Percentiles rank a stretch among this genome's conserved stretches.
Conservation (phyloP, 345 rosid genomes). For the Gossypium stocksii region DNA sequence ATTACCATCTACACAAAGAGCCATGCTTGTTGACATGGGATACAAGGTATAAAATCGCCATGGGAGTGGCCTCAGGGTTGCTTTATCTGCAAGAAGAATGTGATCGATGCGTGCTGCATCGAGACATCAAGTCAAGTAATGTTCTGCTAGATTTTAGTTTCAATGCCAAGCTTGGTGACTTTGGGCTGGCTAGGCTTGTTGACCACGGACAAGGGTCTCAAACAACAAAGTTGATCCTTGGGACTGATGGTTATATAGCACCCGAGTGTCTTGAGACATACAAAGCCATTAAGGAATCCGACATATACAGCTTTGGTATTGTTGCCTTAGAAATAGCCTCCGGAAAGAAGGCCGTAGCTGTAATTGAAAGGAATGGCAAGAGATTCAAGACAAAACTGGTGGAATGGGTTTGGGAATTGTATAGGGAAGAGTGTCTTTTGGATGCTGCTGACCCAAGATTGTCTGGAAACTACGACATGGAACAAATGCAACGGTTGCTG, state of each 20-base stretch:
- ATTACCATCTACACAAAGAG: constrained; percentile 42
- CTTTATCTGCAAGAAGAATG: constrained; percentile 58
- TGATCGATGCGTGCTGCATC: constrained; percentile 59
- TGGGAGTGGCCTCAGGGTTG: constrained; percentile 44
- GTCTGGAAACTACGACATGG: constrained; percentile 28
- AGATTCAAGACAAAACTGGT: constrained; percentile 33
- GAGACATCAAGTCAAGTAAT: constrained; percentile 62
- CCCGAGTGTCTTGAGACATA: constrained; percentile 45
- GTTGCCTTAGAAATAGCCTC: constrained; percentile 35
- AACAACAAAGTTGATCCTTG: constrained; percentile 40
- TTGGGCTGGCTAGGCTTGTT: constrained; percentile 52
- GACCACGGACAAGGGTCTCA: constrained; percentile 38
- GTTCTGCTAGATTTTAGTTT: constrained; percentile 54
- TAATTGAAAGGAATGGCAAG: not conserved
- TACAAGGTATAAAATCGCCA: constrained; percentile 37
- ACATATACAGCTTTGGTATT: constrained; percentile 42
- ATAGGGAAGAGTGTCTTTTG: constrained; percentile 21
- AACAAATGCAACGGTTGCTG: constrained; percentile 37
- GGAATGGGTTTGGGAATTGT: constrained; percentile 48
- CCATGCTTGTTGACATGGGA: constrained; percentile 38
- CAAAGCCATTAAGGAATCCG: constrained; percentile 41
- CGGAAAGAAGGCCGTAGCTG: constrained; percentile 28
- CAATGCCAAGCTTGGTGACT: constrained; percentile 61
- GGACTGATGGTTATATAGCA: constrained; percentile 45
- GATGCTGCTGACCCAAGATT: constrained; percentile 1